Evolutionary conservation across 2,329 filamentous ascomycete species (phyloP).

Genomic region (Harringtonia lauricola): DNA sequence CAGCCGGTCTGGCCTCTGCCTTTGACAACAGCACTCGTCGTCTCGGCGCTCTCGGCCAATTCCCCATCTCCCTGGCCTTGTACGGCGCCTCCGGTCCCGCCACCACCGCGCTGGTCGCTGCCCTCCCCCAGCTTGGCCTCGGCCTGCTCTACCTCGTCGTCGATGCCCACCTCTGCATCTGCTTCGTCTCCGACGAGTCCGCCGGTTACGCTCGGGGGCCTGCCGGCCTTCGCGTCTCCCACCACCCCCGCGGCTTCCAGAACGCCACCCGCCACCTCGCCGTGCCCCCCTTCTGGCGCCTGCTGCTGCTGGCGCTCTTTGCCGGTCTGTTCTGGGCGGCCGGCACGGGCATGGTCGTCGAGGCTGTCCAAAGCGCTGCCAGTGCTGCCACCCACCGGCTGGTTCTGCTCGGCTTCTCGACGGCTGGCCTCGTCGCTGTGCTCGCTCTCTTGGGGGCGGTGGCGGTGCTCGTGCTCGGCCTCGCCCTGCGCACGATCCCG

Average conservation of each 20-base stretch:
- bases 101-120: constrained; percentile 26
- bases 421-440: constrained; percentile 28
- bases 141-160: constrained; percentile 33
- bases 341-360: constrained; percentile 29
- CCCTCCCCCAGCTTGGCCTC: constrained; percentile 37
- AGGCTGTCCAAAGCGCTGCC: no score
- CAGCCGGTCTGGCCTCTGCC: constrained; percentile 26
- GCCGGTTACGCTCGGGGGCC: constrained; percentile 24
- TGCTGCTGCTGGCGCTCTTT: constrained; percentile 32
- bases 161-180: constrained; percentile 35
- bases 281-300: constrained; percentile 33
- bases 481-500: constrained; percentile 29
- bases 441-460: constrained; percentile 27
- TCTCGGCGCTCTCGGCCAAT: constrained; percentile 27
- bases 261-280: constrained; percentile 37
- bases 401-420: constrained; percentile 30
- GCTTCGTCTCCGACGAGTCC: constrained; percentile 39
- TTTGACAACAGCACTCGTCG: constrained; percentile 13
- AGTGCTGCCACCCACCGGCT: no score
- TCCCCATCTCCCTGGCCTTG: constrained; percentile 19
- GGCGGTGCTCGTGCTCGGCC: constrained; percentile 20
- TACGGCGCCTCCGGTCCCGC: constrained; percentile 17
- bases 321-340: constrained; percentile 32
- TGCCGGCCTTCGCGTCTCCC: constrained; percentile 32
- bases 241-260: constrained; percentile 31